These are phyloP conservation scores for Elsinoe australis DNA, from an alignment of 2,329 filamentous ascomycete genomes.

Conservation along the genomic window DNA sequence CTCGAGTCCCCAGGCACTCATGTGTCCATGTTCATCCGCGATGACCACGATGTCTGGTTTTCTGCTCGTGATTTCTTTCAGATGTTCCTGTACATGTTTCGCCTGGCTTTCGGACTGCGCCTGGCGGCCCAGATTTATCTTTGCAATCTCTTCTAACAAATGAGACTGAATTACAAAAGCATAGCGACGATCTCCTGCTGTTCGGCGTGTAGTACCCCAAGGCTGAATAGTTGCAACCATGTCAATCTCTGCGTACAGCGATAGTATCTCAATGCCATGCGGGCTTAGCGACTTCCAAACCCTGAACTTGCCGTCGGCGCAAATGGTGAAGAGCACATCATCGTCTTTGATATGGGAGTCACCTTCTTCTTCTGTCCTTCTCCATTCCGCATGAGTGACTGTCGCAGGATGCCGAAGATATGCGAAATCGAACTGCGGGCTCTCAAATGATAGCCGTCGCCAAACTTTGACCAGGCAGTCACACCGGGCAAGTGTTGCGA, in stretches of 20 bases:
- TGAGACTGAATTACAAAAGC: conserved; percentile 76
- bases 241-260: conserved; percentile 75
- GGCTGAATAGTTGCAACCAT: conserved; percentile 60
- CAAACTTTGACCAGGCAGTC: conserved; percentile 89
- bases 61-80: conserved; percentile 78
- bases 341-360: conserved; percentile 39
- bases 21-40: conserved; percentile 71
- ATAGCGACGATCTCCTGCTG: conserved; percentile 45
- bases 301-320: conserved; percentile 68
- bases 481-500: conserved; percentile 69
- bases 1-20: conserved; percentile 90
- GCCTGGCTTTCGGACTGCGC: conserved; percentile 36
- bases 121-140: conserved; percentile 45
- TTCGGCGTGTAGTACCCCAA: conserved; percentile 30
- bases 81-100: conserved; percentile 68
- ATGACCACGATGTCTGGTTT: conserved; percentile 82
- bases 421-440: conserved; percentile 80
- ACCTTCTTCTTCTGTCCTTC: conserved; percentile 59
- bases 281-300: conserved; percentile 76
- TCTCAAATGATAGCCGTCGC: conserved; percentile 78
- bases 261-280: conserved; percentile 62
- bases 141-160: conserved; percentile 72
- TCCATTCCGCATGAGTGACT: conserved; percentile 82
- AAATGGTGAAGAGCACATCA: conserved; percentile 85
- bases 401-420: conserved; percentile 79